Base-by-base conservation (phyloP, 257 asterid genomes). In the Ilex asprella region DNA sequence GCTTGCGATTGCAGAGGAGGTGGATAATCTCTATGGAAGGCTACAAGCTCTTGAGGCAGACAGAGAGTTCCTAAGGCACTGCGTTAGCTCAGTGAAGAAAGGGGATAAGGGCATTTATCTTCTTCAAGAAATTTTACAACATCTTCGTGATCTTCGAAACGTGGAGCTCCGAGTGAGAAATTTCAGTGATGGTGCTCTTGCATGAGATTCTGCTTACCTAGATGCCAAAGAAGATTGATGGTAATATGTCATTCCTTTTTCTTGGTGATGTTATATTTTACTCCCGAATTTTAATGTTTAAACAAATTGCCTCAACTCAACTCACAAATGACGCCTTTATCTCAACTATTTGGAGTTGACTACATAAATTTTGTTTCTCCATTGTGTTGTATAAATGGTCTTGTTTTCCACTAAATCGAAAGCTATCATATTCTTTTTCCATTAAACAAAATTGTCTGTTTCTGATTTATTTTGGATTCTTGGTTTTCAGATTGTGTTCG, bases 11-110 rank as follows among this genome's bases (percentile, higher is more conserved):
- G 96, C 85, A 68, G 96, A 85, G 74, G 97, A 92, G 77, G 87
- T 92, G 41, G 91, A 84, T 75, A 93, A 87, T 80, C 85, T 92
- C 31, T 87, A 83, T 43, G 95, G 83, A 74, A 83, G 97, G 79
- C 71, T 92, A 62, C 95, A 85, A 80, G 91, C 99, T 43, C 89
- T 89, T 31, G 99, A 92, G 77, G 95, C 97, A 8, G 99, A 92
- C 55, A 79, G 89, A 67, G 97, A 86, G 84, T 92, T 92, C 71
- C 75, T 92, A 55, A 85, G 84, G 81, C 95, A 89, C 43, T 89
- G 99, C 82, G 65, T 89, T 8, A 75, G 89, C 78, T 92, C 96
- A 47, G 74, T 92, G 51, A 89, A 82, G 78, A 86, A 89, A 78
- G 97, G 99, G 2, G 99, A 85, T 71, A 86, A 89, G 66, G 99